These are phyloP conservation scores for Oryza longistaminata DNA, from an alignment of 176 grass and related monocot genomes.

Conservation along the genomic window DNA sequence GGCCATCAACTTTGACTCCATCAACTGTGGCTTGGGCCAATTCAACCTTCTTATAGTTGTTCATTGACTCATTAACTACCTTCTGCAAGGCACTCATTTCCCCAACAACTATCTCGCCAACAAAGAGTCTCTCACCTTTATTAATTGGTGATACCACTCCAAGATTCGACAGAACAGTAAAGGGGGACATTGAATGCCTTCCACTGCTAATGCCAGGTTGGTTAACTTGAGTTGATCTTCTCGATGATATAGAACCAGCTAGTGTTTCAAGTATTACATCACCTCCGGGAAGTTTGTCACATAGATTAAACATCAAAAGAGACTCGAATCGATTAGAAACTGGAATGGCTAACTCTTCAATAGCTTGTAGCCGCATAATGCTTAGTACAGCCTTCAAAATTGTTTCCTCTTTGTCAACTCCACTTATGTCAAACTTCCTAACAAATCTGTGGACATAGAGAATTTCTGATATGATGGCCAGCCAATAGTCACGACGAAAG, in stretches of 20 bases:
- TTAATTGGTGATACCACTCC: slow-evolving; percentile 61
- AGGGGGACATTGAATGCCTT: slow-evolving; percentile 69
- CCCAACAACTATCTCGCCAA: slow-evolving; percentile 91
- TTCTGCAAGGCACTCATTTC: slow-evolving; percentile 82
- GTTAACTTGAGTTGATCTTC: slow-evolving; percentile 48
- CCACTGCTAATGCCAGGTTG: slow-evolving; percentile 51
- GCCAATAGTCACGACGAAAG: slow-evolving; percentile 94
- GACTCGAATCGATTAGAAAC: slow-evolving; percentile 52
- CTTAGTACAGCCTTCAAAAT: slow-evolving; percentile 68
- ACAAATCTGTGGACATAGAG: slow-evolving; percentile 82
- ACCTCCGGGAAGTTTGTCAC: slow-evolving; percentile 94
- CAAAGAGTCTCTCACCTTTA: slow-evolving; percentile 63
- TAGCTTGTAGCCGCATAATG: slow-evolving; percentile 80
- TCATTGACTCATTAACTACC: slow-evolving; percentile 71
- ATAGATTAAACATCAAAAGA: slow-evolving; percentile 92
- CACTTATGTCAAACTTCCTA: slow-evolving; percentile 64
- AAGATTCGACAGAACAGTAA: slow-evolving; percentile 78
- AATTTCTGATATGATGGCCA: slow-evolving; percentile 79
- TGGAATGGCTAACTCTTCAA: slow-evolving; percentile 62
- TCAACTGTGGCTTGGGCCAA: slow-evolving; percentile 81
- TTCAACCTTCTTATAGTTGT: slow-evolving; percentile 90
- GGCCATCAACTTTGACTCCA: slow-evolving; percentile 96
- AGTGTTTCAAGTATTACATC: slow-evolving; percentile 93
- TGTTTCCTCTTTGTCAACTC: slow-evolving; percentile 80
- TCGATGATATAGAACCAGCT: slow-evolving; percentile 55